These are phyloP conservation scores for Penicillium robsamsonii DNA, from an alignment of 495 filamentous ascomycete genomes.

Conservation along the genomic window DNA sequence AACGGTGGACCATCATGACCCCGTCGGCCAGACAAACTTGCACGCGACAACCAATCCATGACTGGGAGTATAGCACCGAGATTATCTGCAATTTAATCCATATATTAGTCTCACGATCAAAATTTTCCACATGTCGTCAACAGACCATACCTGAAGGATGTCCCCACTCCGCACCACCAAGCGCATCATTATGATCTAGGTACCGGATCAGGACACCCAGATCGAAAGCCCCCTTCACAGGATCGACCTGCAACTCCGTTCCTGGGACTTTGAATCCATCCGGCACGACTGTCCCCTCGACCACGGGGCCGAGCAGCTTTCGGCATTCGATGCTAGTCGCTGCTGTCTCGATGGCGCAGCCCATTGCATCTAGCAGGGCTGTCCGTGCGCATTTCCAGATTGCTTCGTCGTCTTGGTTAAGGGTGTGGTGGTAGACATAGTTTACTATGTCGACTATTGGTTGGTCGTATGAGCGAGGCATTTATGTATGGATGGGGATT, in stretches of 20 bases:
- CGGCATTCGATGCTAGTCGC: slow-evolving; percentile 25
- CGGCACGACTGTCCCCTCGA: slow-evolving; percentile 24
- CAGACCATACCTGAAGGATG: slow-evolving; percentile 40
- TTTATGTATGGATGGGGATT: background rate
- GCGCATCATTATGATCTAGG: slow-evolving; percentile 48
- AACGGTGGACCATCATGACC: slow-evolving; percentile 19
- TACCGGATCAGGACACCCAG: slow-evolving; percentile 45
- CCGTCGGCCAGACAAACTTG: slow-evolving; percentile 9
- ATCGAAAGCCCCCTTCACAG: slow-evolving; percentile 44
- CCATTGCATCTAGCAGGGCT: slow-evolving; percentile 42
- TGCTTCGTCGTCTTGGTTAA: slow-evolving; percentile 12
- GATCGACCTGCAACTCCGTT: slow-evolving; percentile 36
- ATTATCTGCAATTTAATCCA: slow-evolving; percentile 29
- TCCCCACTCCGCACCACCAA: slow-evolving; percentile 44
- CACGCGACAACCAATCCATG: slow-evolving; percentile 36
- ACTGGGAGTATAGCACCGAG: slow-evolving; percentile 42
- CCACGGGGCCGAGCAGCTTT: slow-evolving; percentile 27
- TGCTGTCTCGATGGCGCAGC: slow-evolving; percentile 40
- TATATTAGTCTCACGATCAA: background rate
- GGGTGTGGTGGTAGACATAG: slow-evolving; percentile 30
- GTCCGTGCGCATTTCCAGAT: slow-evolving; percentile 27
- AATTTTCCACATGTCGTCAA: background rate
- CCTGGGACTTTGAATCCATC: slow-evolving; percentile 46
- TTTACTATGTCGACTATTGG: slow-evolving; percentile 30
- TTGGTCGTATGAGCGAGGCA: slow-evolving; percentile 28